Evolutionary conservation across 441 rosid species (phyloP).

Genomic region (Bocquillonia castaneifolia): DNA sequence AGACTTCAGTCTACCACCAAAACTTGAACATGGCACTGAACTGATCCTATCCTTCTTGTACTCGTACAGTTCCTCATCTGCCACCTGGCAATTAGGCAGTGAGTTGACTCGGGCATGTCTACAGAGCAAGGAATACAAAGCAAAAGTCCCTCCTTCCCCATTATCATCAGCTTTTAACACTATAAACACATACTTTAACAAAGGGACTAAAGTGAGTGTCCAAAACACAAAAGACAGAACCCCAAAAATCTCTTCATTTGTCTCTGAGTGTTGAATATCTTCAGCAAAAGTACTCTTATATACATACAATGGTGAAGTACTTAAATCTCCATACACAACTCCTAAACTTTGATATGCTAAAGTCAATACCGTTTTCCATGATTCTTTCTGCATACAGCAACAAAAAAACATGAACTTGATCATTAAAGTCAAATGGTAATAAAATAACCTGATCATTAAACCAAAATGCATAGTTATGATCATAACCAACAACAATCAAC

Average conservation of each 20-base stretch:
- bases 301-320: slow-evolving; percentile 86
- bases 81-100: slow-evolving; percentile 80
- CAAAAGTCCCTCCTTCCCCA: slow-evolving; percentile 98
- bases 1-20: slow-evolving; percentile 38
- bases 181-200: slow-evolving; percentile 77
- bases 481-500: neutral
- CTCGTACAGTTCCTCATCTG: slow-evolving; percentile 72
- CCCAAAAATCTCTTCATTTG: slow-evolving; percentile 93
- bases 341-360: slow-evolving; percentile 93
- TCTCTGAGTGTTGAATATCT: slow-evolving; percentile 74
- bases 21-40: slow-evolving; percentile 26
- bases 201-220: slow-evolving; percentile 90
- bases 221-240: slow-evolving; percentile 88
- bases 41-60: slow-evolving; percentile 49
- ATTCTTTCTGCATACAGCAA: slow-evolving; percentile 54
- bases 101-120: slow-evolving; percentile 87
- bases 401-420: slow-evolving; percentile 2
- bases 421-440: slow-evolving; percentile 5
- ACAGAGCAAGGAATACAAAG: slow-evolving; percentile 81
- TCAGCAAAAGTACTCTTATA: slow-evolving; percentile 85
- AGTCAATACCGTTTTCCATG: slow-evolving; percentile 83
- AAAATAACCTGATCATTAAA: neutral
- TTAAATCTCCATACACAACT: slow-evolving; percentile 92
- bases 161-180: slow-evolving; percentile 89
- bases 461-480: neutral